Conservation (phyloP, 2,329 filamentous ascomycete genomes). For the Beauveria australis region DNA sequence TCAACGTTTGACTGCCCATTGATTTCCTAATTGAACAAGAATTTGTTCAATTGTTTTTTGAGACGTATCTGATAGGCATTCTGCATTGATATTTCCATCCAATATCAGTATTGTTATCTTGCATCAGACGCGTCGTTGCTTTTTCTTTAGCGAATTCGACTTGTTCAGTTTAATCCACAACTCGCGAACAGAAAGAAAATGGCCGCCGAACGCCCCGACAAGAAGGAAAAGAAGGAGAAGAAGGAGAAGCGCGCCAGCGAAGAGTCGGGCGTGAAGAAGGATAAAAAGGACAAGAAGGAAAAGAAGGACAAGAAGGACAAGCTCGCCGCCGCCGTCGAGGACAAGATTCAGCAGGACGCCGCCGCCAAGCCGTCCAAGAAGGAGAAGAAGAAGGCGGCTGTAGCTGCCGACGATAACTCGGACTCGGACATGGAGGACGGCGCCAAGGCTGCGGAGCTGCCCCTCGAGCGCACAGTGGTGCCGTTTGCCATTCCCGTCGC, state of each 20-base stretch:
- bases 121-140: not conserved
- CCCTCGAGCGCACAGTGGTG: conserved; percentile 55
- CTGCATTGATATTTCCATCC: not conserved
- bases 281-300: conserved; percentile 58
- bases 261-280: conserved; percentile 44
- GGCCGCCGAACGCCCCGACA: conserved; percentile 40
- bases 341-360: conserved; percentile 52
- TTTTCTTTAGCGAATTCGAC: conserved; percentile 11
- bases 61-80: not conserved
- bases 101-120: not conserved
- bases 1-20: not conserved
- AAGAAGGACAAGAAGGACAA: conserved; percentile 70
- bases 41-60: not conserved
- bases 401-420: conserved; percentile 32
- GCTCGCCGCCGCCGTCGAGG: conserved; percentile 53
- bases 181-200: conserved; percentile 21
- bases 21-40: not conserved
- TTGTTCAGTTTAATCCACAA: no score
- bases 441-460: conserved; percentile 25
- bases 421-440: conserved; percentile 37
- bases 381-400: conserved; percentile 27
- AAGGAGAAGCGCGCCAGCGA: conserved; percentile 52
- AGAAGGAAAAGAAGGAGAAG: conserved; percentile 52
- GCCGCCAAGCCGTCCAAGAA: conserved; percentile 21
- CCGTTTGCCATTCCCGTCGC: conserved; percentile 77